phyloP scores from a whole-genome alignment of 1,139 yeast species.

The Saccharomycopsis hybrid region DNA sequence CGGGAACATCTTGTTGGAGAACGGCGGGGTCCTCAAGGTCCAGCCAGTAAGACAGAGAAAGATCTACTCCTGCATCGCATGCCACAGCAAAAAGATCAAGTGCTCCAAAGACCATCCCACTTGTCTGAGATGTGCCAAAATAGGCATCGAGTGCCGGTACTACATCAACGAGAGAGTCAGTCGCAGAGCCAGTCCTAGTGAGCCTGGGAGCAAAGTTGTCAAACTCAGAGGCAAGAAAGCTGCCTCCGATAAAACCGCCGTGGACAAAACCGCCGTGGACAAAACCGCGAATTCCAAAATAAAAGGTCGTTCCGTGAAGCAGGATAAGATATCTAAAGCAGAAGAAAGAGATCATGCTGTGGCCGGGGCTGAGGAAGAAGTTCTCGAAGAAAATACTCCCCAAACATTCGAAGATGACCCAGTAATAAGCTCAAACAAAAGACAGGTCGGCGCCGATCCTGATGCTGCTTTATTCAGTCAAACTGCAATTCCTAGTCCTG shows the following conservation, averaged over 20 bases:
- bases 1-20: constrained; percentile 4
- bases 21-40: constrained; percentile 13
- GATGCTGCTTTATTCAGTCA: too few relatives aligned
- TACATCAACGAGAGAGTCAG: constrained; percentile 15
- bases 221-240: background rate
- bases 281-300: background rate
- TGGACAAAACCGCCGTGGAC: background rate
- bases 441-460: too few relatives aligned
- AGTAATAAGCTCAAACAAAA: too few relatives aligned
- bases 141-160: constrained; percentile 9
- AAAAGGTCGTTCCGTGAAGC: too few relatives aligned
- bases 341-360: background rate
- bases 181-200: background rate
- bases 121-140: constrained; percentile 9
- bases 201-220: background rate
- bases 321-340: too few relatives aligned
- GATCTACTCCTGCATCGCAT: constrained; percentile 14
- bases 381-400: background rate
- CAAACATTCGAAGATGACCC: too few relatives aligned
- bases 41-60: constrained; percentile 14
- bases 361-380: background rate
- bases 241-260: too few relatives aligned
- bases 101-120: constrained; percentile 12
- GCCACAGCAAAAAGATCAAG: constrained; percentile 14
- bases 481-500: background rate